phyloP scores from a whole-genome alignment of 2,329 filamentous ascomycete species.

The Cadophora sp. region DNA sequence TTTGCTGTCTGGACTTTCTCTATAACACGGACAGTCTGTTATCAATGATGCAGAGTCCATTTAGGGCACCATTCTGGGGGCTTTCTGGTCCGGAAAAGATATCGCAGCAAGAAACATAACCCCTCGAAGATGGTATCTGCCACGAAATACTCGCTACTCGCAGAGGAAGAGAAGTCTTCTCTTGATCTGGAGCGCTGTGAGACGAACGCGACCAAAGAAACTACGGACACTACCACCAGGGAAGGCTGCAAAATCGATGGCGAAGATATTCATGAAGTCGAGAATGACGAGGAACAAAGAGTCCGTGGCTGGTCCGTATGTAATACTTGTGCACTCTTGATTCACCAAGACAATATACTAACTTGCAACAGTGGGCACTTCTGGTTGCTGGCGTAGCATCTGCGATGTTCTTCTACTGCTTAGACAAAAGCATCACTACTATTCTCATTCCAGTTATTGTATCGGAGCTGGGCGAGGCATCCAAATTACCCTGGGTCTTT shows the following conservation, averaged over 20 bases:
- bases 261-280: background rate
- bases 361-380: background rate
- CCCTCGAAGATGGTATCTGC: background rate
- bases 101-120: background rate
- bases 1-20: background rate
- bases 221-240: background rate
- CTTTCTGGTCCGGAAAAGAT: background rate
- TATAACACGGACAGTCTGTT: background rate
- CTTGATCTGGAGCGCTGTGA: background rate
- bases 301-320: background rate
- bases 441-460: conserved; percentile 7
- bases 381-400: background rate
- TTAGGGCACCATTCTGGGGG: background rate
- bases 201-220: background rate
- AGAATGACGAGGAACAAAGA: background rate
- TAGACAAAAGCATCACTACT: conserved; percentile 4
- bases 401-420: conserved; percentile 7
- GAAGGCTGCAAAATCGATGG: background rate
- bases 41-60: background rate
- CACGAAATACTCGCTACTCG: background rate
- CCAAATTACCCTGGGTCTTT: background rate
- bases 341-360: background rate
- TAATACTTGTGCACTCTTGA: background rate
- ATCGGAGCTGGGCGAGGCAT: background rate
- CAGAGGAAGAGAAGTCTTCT: background rate